phyloP scores from a whole-genome alignment of 2,329 filamentous ascomycete species.

The Aspergillus sp. region DNA sequence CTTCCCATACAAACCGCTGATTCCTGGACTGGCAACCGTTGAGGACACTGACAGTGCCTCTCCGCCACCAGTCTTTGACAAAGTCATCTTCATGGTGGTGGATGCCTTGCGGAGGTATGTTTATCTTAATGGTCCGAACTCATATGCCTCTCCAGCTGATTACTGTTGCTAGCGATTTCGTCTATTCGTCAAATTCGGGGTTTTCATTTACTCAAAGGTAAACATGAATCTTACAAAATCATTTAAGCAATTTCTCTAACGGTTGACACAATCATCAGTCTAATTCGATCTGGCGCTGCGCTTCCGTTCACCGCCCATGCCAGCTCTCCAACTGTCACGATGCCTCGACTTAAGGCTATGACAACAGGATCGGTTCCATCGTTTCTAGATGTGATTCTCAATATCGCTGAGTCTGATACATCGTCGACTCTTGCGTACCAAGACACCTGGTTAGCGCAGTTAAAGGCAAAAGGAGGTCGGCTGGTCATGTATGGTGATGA shows the following conservation, averaged over 20 bases:
- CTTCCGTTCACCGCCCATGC: slow-evolving; percentile 94
- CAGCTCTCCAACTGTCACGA: slow-evolving; percentile 94
- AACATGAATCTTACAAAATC: slow-evolving; percentile 5
- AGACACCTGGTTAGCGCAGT: slow-evolving; percentile 94
- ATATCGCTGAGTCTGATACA: slow-evolving; percentile 91
- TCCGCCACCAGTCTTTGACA: slow-evolving; percentile 73
- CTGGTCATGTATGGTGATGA: slow-evolving; percentile 96
- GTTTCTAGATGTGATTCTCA: slow-evolving; percentile 93
- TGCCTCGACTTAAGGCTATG: slow-evolving; percentile 95
- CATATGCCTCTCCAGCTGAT: slow-evolving; percentile 12
- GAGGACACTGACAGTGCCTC: slow-evolving; percentile 46
- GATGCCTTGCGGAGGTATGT: slow-evolving; percentile 82
- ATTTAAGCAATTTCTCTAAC: slow-evolving; percentile 10
- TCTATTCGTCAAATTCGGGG: slow-evolving; percentile 73
- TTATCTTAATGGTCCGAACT: not conserved
- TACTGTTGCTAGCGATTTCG: slow-evolving; percentile 68
- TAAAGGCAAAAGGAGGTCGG: slow-evolving; percentile 72
- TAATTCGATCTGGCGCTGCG: slow-evolving; percentile 78
- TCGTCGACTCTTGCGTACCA: slow-evolving; percentile 81
- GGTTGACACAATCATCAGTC: slow-evolving; percentile 44
- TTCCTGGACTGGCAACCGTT: slow-evolving; percentile 73
- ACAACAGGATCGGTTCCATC: slow-evolving; percentile 98
- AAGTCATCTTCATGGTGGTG: slow-evolving; percentile 93
- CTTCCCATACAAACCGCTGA: slow-evolving; percentile 94
- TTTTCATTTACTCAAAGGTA: slow-evolving; percentile 87